phyloP scores from a whole-genome alignment of 192 early-diverging fungal genomes.

The Backusella westeae region DNA sequence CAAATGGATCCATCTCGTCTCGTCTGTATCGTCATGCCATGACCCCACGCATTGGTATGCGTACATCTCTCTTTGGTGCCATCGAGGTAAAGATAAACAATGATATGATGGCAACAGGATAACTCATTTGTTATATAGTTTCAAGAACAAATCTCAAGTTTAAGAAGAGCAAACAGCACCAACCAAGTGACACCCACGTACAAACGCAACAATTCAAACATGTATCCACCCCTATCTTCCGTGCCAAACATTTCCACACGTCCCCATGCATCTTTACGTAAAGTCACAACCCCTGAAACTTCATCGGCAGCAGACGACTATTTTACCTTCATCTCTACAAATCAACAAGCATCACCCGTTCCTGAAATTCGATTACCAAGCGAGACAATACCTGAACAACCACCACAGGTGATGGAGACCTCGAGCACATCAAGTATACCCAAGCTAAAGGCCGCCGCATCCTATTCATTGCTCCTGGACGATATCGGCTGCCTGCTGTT shows the following conservation, averaged over 20 bases:
- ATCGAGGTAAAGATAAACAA: constrained; percentile 40
- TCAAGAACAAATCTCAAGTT: background rate
- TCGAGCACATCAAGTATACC: background rate
- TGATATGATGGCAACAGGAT: too few relatives aligned
- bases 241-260: background rate
- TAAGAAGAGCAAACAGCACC: constrained; percentile 11
- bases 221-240: background rate
- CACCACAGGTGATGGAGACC: background rate
- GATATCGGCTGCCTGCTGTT: constrained; percentile 42
- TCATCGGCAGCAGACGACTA: constrained; percentile 19
- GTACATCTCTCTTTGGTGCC: constrained; percentile 52
- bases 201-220: background rate
- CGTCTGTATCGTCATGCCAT: constrained; percentile 24
- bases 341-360: background rate
- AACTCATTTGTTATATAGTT: background rate
- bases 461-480: constrained; percentile 1
- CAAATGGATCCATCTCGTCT: constrained; percentile 25
- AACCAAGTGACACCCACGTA: background rate
- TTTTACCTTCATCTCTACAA: constrained; percentile 18
- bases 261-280: background rate
- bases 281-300: constrained; percentile 9
- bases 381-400: background rate
- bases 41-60: constrained; percentile 36
- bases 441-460: background rate
- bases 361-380: constrained; percentile 15